A percentile compares a stretch with the other conserved stretches of the same genome.
These are phyloP conservation scores for Yamadazyma oceani DNA, from an alignment of 1,139 yeast genomes.

Conservation along the genomic window DNA sequence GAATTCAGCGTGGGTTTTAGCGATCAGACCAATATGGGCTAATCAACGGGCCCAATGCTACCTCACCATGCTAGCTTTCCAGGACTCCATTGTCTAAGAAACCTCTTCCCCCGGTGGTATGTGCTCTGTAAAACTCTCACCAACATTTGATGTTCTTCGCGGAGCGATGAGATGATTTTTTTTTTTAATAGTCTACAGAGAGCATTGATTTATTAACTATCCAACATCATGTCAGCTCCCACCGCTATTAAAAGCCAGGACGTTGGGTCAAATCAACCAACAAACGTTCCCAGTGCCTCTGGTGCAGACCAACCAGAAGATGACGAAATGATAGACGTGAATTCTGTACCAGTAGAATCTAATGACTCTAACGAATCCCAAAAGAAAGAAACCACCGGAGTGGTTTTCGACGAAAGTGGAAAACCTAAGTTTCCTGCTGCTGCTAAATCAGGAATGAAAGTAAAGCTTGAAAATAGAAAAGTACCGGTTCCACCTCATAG, in stretches of 20 bases:
- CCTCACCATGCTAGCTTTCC: too few species aligned
- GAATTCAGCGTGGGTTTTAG: too few species aligned
- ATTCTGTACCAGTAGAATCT: constrained; percentile 33
- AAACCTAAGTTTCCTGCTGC: constrained; percentile 87
- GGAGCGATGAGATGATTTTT: constrained; percentile 21
- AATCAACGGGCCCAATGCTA: too few species aligned
- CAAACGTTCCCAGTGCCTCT: too few species aligned
- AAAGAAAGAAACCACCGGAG: constrained; percentile 44
- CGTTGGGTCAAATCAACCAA: too few species aligned
- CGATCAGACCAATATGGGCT: too few species aligned
- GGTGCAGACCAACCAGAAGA: constrained; percentile 28
- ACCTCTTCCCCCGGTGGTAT: too few species aligned
- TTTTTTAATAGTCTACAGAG: constrained; percentile 9
- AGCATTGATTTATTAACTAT: not conserved
- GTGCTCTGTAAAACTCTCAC: too few species aligned
- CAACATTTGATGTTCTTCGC: too few species aligned
- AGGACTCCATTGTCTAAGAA: too few species aligned
- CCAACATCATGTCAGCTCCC: constrained; percentile 69
- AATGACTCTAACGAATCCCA: constrained; percentile 16
- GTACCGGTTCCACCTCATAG: constrained; percentile 96
- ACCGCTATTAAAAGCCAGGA: constrained; percentile 49
- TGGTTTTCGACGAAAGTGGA: constrained; percentile 82
- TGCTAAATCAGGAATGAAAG: constrained; percentile 61
- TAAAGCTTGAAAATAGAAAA: constrained; percentile 81
- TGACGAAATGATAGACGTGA: constrained; percentile 72